These are phyloP conservation scores for Nakazawaea populi DNA, from an alignment of 805 yeast species.

Conservation along the genomic window DNA sequence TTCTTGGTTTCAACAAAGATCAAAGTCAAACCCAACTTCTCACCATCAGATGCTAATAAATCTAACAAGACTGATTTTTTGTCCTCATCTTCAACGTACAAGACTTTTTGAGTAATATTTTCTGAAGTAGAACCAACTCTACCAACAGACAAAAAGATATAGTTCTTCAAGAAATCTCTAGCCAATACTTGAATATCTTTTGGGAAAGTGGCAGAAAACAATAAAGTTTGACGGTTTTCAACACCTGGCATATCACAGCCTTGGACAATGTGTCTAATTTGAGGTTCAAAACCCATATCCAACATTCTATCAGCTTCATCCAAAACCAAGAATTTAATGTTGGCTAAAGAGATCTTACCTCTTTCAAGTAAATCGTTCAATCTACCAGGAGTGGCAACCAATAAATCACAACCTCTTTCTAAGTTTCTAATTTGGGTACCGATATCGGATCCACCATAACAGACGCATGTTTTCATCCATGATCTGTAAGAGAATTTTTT, in stretches of 20 bases:
- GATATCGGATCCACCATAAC: constrained; percentile 98
- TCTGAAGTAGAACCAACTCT: constrained; percentile 99
- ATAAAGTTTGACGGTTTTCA: constrained; percentile 87
- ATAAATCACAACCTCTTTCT: constrained; percentile 89
- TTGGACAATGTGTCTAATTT: constrained; percentile 96
- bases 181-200: constrained; percentile 96
- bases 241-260: constrained; percentile 97
- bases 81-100: constrained; percentile 89
- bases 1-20: constrained; percentile 98
- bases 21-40: constrained; percentile 69
- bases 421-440: constrained; percentile 81
- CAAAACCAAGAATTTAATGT: constrained; percentile 88
- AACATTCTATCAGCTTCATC: constrained; percentile 99
- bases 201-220: constrained; percentile 99
- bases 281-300: constrained; percentile 99
- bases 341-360: constrained; percentile 83
- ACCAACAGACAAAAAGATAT: constrained; percentile 95
- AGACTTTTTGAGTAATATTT: constrained; percentile 90
- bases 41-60: constrained; percentile 71
- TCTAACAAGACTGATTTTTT: constrained; percentile 89
- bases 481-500: constrained; percentile 95
- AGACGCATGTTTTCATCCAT: constrained; percentile 96
- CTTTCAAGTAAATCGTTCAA: constrained; percentile 92
- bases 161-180: constrained; percentile 92
- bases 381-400: constrained; percentile 99